Evolutionary conservation across 1,284 basidiomycete species (phyloP).

Genomic region (Malassezia sympodialis): DNA sequence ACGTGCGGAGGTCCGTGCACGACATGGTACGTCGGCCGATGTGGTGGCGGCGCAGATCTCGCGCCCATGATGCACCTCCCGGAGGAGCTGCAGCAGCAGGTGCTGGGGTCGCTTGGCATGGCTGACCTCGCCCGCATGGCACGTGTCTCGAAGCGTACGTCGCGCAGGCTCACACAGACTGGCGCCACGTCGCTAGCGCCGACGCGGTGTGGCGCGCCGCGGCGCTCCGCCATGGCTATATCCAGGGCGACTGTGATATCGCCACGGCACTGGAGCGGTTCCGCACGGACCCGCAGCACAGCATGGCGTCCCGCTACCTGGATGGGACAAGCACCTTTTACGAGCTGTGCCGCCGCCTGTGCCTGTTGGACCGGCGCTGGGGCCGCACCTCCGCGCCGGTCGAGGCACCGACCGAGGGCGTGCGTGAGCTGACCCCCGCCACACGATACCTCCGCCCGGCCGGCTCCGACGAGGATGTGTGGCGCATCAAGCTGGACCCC

Average conservation of each 20-base stretch:
- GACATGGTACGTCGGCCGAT: background rate
- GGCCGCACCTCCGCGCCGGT: background rate
- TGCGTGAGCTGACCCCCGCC: background rate
- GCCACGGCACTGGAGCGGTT: constrained; percentile 14
- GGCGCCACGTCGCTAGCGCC: background rate
- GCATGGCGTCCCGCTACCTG: constrained; percentile 1
- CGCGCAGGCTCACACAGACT: constrained; percentile 1
- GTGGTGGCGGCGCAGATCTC: background rate
- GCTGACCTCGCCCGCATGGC: background rate
- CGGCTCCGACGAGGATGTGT: constrained; percentile 18
- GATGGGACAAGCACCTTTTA: background rate
- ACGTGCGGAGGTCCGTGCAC: background rate
- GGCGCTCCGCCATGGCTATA: background rate
- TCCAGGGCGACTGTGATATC: background rate
- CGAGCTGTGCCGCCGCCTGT: background rate
- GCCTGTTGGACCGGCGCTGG: constrained; percentile 3
- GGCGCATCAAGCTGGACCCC: constrained; percentile 37
- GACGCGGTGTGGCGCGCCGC: constrained; percentile 1
- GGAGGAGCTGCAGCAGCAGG: constrained; percentile 18
- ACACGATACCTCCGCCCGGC: constrained; percentile 5
- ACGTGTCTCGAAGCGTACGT: constrained; percentile 12
- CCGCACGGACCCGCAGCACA: background rate
- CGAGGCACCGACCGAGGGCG: background rate
- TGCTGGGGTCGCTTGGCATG: constrained; percentile 10
- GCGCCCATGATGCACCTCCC: constrained; percentile 12